A percentile compares a stretch with the other conserved stretches of the same genome.
Conservation (phyloP, 2,329 filamentous ascomycete species). For the Zymoseptoria crescenta region DNA sequence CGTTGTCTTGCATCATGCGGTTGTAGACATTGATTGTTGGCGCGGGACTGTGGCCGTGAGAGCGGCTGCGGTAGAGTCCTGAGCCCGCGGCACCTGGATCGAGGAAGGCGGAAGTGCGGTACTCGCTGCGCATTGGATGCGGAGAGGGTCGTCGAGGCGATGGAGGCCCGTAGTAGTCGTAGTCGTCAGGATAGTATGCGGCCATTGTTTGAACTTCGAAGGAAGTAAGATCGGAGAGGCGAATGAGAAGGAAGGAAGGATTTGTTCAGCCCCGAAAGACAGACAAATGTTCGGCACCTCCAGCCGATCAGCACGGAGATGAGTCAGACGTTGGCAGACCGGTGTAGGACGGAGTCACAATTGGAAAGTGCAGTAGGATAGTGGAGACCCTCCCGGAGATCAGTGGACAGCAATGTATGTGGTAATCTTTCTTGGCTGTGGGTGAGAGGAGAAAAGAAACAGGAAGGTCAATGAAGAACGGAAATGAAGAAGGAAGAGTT, state of each 20-base stretch:
- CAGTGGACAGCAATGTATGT: background rate
- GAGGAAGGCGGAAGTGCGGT: slow-evolving; percentile 18
- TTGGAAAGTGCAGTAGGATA: background rate
- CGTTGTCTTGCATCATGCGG: slow-evolving; percentile 26
- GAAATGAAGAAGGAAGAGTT: background rate
- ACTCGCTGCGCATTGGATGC: slow-evolving; percentile 11
- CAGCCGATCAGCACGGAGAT: background rate
- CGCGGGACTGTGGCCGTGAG: slow-evolving; percentile 36
- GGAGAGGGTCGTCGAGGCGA: slow-evolving; percentile 12
- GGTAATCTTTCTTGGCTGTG: background rate
- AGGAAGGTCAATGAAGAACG: background rate
- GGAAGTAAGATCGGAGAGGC: background rate
- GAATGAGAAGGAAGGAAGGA: background rate
- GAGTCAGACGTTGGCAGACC: background rate
- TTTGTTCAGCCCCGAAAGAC: background rate
- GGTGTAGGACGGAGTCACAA: background rate
- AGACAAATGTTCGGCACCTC: background rate
- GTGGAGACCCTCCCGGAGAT: background rate
- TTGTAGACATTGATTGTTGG: slow-evolving; percentile 43
- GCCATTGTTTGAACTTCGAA: slow-evolving; percentile 3
- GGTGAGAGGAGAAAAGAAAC: background rate
- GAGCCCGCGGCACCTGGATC: slow-evolving; percentile 15
- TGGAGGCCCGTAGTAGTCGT: slow-evolving; percentile 14
- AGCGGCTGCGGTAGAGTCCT: slow-evolving; percentile 38
- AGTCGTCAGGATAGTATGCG: slow-evolving; percentile 19